Percentiles rank a stretch among this genome's conserved stretches.
phyloP scores from a whole-genome alignment of 2,329 filamentous ascomycete genomes.

The Aplosporella prunicola region DNA sequence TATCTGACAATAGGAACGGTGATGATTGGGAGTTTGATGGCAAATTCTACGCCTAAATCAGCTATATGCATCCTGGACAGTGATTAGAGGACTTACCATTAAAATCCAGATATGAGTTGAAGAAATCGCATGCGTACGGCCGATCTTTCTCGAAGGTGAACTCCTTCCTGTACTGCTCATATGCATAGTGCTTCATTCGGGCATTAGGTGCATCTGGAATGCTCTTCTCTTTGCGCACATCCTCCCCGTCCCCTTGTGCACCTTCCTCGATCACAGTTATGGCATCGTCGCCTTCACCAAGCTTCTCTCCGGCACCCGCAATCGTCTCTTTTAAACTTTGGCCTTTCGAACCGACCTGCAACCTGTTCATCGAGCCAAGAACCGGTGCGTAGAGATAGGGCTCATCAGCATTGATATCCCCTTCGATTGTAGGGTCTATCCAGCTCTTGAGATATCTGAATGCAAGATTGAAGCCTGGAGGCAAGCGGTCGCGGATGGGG shows the following conservation, averaged over 20 bases:
- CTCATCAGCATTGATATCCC: slow-evolving; percentile 76
- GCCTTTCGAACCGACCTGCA: slow-evolving; percentile 51
- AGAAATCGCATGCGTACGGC: slow-evolving; percentile 63
- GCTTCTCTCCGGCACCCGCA: slow-evolving; percentile 43
- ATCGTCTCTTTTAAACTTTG: slow-evolving; percentile 31
- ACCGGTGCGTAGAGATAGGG: slow-evolving; percentile 82
- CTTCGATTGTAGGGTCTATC: slow-evolving; percentile 84
- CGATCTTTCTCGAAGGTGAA: slow-evolving; percentile 55
- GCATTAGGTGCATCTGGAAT: slow-evolving; percentile 33
- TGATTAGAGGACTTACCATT: slow-evolving; percentile 39
- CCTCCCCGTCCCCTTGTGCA: slow-evolving; percentile 35
- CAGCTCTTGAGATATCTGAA: slow-evolving; percentile 81
- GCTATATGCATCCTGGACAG: background rate
- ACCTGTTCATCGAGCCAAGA: slow-evolving; percentile 66
- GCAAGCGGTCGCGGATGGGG: slow-evolving; percentile 76
- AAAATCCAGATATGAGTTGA: slow-evolving; percentile 88
- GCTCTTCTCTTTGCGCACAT: slow-evolving; percentile 28
- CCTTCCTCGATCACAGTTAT: slow-evolving; percentile 47
- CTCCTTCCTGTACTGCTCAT: slow-evolving; percentile 42
- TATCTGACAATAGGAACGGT: slow-evolving; percentile 64
- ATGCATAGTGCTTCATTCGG: slow-evolving; percentile 53
- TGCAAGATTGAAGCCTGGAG: slow-evolving; percentile 76
- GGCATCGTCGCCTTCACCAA: slow-evolving; percentile 58
- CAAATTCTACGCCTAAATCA: slow-evolving; percentile 44
- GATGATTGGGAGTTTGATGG: slow-evolving; percentile 63